phyloP scores from a whole-genome alignment of 768 basidiomycete genomes.

The Auricularia sp. region DNA sequence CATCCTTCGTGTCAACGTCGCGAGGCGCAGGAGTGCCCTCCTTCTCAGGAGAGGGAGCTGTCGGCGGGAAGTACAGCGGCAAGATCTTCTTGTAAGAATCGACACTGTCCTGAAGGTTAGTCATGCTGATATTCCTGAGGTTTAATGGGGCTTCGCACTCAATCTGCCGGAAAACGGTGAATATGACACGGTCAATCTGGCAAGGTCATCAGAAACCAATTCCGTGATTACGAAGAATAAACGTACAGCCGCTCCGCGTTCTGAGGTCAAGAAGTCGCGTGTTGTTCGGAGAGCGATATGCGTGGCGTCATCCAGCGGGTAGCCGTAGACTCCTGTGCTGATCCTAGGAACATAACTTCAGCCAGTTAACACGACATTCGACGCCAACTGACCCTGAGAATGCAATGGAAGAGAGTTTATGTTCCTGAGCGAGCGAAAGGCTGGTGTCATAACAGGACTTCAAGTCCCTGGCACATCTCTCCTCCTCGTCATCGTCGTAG shows the following conservation, averaged over 20 bases:
- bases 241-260: slow-evolving; percentile 32
- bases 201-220: slow-evolving; percentile 14
- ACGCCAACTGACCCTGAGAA: not conserved
- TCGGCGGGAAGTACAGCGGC: slow-evolving; percentile 53
- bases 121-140: not conserved
- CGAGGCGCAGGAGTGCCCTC: not conserved
- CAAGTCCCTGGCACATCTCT: slow-evolving; percentile 42
- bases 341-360: slow-evolving; percentile 39
- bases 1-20: not conserved
- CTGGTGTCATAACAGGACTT: slow-evolving; percentile 60
- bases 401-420: slow-evolving; percentile 57
- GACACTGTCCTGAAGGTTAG: not conserved
- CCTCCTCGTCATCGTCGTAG: slow-evolving; percentile 35
- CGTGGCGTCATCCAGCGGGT: slow-evolving; percentile 66
- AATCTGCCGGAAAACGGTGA: slow-evolving; percentile 60
- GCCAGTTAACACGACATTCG: slow-evolving; percentile 14
- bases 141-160: slow-evolving; percentile 31
- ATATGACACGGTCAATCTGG: slow-evolving; percentile 59
- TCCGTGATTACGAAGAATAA: not conserved
- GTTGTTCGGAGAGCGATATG: slow-evolving; percentile 54
- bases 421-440: slow-evolving; percentile 50
- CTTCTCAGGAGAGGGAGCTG: not conserved
- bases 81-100: slow-evolving; percentile 37
- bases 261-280: slow-evolving; percentile 47
- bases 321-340: slow-evolving; percentile 71